phyloP scores from a whole-genome alignment of 345 rosid genomes.

The Rubroshorea leprosula region DNA sequence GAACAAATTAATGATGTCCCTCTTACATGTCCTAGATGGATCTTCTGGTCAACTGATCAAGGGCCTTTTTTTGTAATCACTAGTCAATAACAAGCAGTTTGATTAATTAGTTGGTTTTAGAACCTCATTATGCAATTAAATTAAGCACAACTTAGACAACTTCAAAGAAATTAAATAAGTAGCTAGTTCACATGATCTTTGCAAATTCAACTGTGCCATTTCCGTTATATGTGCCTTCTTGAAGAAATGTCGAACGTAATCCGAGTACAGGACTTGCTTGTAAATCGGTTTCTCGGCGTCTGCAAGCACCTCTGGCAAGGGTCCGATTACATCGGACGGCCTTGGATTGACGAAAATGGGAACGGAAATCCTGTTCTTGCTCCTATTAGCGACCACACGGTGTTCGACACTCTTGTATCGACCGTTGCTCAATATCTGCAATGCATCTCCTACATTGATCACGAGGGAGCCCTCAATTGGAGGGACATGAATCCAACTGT shows the following conservation, averaged over 20 bases:
- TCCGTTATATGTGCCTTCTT: constrained; percentile 17
- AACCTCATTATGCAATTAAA: too few species aligned
- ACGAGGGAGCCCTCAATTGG: constrained; percentile 8
- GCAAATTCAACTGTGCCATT: constrained; percentile 5
- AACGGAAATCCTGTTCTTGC: constrained; percentile 6
- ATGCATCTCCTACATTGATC: constrained; percentile 16
- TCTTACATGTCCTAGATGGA: too few species aligned
- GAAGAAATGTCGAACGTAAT: constrained; percentile 18
- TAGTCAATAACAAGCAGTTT: too few species aligned
- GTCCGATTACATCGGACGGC: constrained; percentile 19
- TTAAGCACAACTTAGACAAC: too few species aligned
- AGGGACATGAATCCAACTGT: constrained; percentile 4
- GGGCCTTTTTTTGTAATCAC: too few species aligned
- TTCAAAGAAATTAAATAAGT: too few species aligned
- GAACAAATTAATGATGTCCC: too few species aligned
- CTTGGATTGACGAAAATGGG: constrained; percentile 12
- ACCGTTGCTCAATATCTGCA: constrained; percentile 9
- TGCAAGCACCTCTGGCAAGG: constrained; percentile 21
- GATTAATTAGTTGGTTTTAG: too few species aligned
- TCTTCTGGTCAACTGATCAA: too few species aligned
- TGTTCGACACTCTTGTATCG: constrained; percentile 12
- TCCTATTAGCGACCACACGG: constrained; percentile 7
- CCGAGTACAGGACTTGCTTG: constrained; percentile 15
- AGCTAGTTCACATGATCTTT: too few species aligned
- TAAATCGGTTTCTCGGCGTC: constrained; percentile 15